Conservation (phyloP, 2,329 filamentous ascomycete species). For the Xylariomycetidae sp. region DNA sequence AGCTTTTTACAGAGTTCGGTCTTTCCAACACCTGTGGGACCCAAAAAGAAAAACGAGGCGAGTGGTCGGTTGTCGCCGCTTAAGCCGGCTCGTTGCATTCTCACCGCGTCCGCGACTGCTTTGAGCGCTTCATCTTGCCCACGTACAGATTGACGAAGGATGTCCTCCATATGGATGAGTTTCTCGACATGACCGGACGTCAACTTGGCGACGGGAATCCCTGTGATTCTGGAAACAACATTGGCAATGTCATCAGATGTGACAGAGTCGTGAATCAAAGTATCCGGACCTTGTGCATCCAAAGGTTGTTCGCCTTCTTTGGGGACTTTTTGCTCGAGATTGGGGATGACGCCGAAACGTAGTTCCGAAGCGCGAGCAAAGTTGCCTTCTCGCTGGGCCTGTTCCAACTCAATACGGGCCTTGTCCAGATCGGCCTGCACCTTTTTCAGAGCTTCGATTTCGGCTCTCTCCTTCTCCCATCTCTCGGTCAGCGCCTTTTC, state of each 20-base stretch:
- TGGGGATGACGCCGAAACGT: constrained; percentile 81
- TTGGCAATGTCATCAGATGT: constrained; percentile 89
- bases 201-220: constrained; percentile 87
- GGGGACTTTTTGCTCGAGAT: constrained; percentile 72
- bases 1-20: constrained; percentile 97
- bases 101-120: constrained; percentile 86
- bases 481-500: constrained; percentile 68
- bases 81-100: constrained; percentile 87
- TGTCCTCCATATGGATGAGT: constrained; percentile 92
- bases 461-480: constrained; percentile 85
- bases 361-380: constrained; percentile 89
- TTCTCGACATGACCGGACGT: constrained; percentile 94
- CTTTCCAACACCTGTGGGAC: constrained; percentile 94
- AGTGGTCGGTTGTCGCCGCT: constrained; percentile 88
- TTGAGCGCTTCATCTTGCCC: constrained; percentile 92
- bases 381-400: constrained; percentile 81
- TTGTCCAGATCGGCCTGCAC: constrained; percentile 85
- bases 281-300: constrained; percentile 37
- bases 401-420: constrained; percentile 78
- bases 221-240: constrained; percentile 86
- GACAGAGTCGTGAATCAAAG: constrained; percentile 88
- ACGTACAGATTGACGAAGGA: constrained; percentile 74
- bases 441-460: constrained; percentile 83
- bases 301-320: constrained; percentile 55
- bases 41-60: constrained; percentile 96